Percentiles rank a stretch among this genome's conserved stretches.
Conservation (phyloP, 306 rosid species). For the Quercus ilex region DNA sequence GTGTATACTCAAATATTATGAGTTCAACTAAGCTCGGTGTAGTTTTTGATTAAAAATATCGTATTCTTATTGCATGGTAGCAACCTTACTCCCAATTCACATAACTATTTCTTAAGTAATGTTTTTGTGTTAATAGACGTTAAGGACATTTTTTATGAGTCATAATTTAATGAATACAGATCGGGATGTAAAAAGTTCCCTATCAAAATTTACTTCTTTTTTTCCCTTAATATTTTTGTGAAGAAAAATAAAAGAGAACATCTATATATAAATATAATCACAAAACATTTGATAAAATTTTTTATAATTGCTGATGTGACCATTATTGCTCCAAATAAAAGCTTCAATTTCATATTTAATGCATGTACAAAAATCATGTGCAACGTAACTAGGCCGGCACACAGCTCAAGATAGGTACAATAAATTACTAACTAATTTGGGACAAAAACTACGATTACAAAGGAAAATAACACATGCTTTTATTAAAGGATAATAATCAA, state of each 20-base stretch:
- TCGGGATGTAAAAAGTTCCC: not conserved
- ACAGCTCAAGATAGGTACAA: not conserved
- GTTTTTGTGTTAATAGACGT: too few relatives aligned
- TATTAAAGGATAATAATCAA: too few relatives aligned
- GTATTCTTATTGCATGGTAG: too few relatives aligned
- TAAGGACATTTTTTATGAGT: not conserved
- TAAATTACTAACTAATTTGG: not conserved
- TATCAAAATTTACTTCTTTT: not conserved
- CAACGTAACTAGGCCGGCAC: constrained; percentile 13
- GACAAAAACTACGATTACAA: not conserved
- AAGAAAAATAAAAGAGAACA: not conserved
- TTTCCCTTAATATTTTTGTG: not conserved
- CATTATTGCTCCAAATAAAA: too few relatives aligned
- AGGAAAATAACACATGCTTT: not conserved
- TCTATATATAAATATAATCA: too few relatives aligned
- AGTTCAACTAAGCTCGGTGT: not conserved
- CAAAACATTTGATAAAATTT: too few relatives aligned
- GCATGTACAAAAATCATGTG: constrained; percentile 21
- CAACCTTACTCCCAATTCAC: too few relatives aligned
- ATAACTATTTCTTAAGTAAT: too few relatives aligned
- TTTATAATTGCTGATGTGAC: too few relatives aligned
- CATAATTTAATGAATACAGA: not conserved
- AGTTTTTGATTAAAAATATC: not conserved
- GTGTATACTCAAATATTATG: too few relatives aligned
- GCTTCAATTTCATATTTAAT: constrained; percentile 10